These are phyloP conservation scores for Rhizophlyctis rosea DNA, from an alignment of 192 early-diverging fungal genomes.

Conservation along the genomic window DNA sequence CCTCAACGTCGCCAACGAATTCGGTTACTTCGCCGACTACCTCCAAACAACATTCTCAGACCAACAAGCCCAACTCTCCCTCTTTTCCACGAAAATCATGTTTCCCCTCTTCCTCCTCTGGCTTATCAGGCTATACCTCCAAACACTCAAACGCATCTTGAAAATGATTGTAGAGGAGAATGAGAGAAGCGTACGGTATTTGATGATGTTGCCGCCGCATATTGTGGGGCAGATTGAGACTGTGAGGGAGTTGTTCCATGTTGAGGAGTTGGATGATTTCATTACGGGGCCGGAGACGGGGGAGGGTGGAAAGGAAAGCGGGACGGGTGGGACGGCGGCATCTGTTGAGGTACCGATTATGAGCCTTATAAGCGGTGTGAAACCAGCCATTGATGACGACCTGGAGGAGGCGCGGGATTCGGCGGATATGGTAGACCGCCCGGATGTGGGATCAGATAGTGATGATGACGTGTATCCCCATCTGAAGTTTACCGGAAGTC, in stretches of 20 bases:
- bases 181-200: neutral
- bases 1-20: neutral
- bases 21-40: neutral
- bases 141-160: neutral
- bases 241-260: neutral
- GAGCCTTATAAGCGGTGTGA: too few species aligned
- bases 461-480: too few species aligned
- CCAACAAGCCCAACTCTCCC: neutral
- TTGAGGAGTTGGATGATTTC: neutral
- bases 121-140: neutral
- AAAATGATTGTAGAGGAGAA: neutral
- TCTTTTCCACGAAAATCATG: neutral
- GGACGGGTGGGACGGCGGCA: too few species aligned
- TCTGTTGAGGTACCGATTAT: too few species aligned
- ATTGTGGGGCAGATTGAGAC: neutral
- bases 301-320: too few species aligned
- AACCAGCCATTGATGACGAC: too few species aligned
- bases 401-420: too few species aligned
- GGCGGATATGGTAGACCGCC: too few species aligned
- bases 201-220: neutral
- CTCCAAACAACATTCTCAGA: neutral
- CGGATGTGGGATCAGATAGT: too few species aligned
- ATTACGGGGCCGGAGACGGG: neutral
- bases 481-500: too few species aligned
- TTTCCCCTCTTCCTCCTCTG: neutral